Base-by-base conservation (phyloP, 345 rosid species). In the thale cress (Arabidopsis thaliana) region DNA sequence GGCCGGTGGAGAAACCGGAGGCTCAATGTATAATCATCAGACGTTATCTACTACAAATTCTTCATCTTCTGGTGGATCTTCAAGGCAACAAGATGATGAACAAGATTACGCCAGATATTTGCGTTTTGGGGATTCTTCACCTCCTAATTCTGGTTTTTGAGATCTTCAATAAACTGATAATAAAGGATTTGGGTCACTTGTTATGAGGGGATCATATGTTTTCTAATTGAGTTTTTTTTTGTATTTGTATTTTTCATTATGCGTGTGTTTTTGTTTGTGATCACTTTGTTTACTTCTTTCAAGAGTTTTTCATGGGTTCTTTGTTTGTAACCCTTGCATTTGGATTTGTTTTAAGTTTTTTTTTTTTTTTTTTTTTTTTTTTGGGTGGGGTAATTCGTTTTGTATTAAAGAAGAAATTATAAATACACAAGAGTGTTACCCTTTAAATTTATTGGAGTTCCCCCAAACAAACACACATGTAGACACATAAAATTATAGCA, bases 11-110 rank as follows among this genome's bases (percentile, higher is more conserved):
- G 72, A 58, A 58, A 77, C 37, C 0, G 76, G 73, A 72, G 72
- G 62, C 12, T 72, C 67, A 32, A 12, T 72, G 64, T 72, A 65
- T 42, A 48, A 65, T 51, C n/a, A 58, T 58, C 72, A 50, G 77
- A 65, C 68, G 10, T 34, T 59, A 50, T 58, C 77, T 49, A 64
- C 7, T 71, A 72, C 76, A 58, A 40, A 9, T 44, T 67, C 78
- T 67, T 66, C 81, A 52, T 67, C 73, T 52, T 78, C 81, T 33
- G 77, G 72, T 72, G 81, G 77, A 72, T 72, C 81, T 65, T 78
- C 77, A 1, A 72, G 74, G 50, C 74, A 44, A 60, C 78, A 25
- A 60, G 78, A 67, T 66, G 78, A 67, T 66, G 77, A 72, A 25
- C 77, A 59, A 44, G 81, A 78, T 22, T 78, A 59, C 40, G 1